phyloP scores from a whole-genome alignment of 1,284 basidiomycete species.

The Anthracocystis walkeri region DNA sequence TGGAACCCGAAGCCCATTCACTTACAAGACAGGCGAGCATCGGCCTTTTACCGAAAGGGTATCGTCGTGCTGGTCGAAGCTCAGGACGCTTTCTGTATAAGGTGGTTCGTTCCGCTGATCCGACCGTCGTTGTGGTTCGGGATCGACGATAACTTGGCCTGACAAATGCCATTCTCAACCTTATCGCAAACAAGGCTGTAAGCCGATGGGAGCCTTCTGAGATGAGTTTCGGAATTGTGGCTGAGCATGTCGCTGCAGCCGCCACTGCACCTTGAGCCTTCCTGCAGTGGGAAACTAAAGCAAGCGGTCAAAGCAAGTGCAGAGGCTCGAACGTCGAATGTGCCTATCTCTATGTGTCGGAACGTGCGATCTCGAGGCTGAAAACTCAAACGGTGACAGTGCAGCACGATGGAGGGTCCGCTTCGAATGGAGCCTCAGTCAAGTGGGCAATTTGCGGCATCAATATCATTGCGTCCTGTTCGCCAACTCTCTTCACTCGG shows the following conservation, averaged over 20 bases:
- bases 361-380: constrained; percentile 1
- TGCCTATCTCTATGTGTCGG: neutral
- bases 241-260: neutral
- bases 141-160: neutral
- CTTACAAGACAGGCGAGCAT: neutral
- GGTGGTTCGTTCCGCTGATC: neutral
- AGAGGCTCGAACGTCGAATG: neutral
- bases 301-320: neutral
- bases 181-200: neutral
- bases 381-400: neutral
- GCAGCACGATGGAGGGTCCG: neutral
- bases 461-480: neutral
- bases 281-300: neutral
- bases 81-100: neutral
- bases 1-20: constrained; percentile 2
- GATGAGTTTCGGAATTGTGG: too few species aligned
- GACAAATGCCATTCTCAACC: neutral
- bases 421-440: neutral
- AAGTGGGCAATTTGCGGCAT: neutral
- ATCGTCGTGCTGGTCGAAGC: neutral
- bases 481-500: neutral
- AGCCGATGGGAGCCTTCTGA: constrained; percentile 1
- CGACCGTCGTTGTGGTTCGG: neutral
- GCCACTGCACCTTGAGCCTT: neutral
- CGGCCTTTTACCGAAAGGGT: constrained; percentile 2